phyloP scores from a whole-genome alignment of 345 rosid species.

The Lagerstroemia speciosa region DNA sequence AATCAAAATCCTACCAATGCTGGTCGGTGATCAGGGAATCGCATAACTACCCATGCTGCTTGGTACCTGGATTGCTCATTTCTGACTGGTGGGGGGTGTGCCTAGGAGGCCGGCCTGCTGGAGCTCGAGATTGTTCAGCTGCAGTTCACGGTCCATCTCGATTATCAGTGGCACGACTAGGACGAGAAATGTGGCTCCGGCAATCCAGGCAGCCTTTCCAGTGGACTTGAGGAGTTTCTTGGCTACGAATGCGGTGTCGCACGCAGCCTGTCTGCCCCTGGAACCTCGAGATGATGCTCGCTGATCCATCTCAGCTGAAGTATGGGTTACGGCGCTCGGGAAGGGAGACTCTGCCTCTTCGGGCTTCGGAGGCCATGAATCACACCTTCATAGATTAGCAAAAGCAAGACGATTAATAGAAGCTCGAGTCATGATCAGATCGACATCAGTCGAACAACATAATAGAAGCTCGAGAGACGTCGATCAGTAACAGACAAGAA shows the following conservation, averaged over 20 bases:
- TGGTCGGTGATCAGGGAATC: not conserved
- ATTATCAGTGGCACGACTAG: slow-evolving; percentile 59
- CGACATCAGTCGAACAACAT: too few relatives aligned
- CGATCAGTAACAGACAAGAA: too few relatives aligned
- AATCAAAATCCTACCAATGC: not conserved
- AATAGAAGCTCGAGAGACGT: too few relatives aligned
- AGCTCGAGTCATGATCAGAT: too few relatives aligned
- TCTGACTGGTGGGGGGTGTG: slow-evolving; percentile 25
- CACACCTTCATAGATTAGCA: too few relatives aligned
- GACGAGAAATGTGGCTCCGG: slow-evolving; percentile 64
- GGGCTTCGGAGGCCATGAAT: slow-evolving; percentile 37
- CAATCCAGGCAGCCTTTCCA: slow-evolving; percentile 82
- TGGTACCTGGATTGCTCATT: slow-evolving; percentile 4
- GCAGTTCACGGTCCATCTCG: slow-evolving; percentile 63
- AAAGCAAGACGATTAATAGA: too few relatives aligned
- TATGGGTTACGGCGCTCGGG: slow-evolving; percentile 23
- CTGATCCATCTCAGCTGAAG: slow-evolving; percentile 16
- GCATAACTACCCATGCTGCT: too few relatives aligned
- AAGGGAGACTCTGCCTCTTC: slow-evolving; percentile 40
- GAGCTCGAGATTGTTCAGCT: slow-evolving; percentile 50
- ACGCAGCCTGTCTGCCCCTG: slow-evolving; percentile 45
- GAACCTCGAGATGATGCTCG: slow-evolving; percentile 32
- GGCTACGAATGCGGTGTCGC: slow-evolving; percentile 48
- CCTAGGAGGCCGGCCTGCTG: slow-evolving; percentile 70
- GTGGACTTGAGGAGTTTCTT: slow-evolving; percentile 73